Evolutionary conservation across 805 yeast genomes (phyloP).

Genomic region (Nakazawaea ishiwadae): DNA sequence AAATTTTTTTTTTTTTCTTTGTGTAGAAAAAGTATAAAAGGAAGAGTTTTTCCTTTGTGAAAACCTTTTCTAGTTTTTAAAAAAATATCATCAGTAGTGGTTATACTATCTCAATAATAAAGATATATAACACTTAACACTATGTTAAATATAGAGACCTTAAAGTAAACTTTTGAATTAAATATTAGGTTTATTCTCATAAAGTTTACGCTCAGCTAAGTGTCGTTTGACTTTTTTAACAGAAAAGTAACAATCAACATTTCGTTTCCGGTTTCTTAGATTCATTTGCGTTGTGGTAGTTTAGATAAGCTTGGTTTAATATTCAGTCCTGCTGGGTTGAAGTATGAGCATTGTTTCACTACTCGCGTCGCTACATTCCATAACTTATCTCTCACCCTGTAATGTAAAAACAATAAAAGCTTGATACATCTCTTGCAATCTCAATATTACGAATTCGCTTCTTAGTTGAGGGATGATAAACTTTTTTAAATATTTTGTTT

Average conservation of each 20-base stretch:
- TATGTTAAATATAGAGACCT: slow-evolving; percentile 38
- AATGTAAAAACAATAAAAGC: no score
- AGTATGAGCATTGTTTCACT: slow-evolving; percentile 33
- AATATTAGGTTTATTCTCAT: slow-evolving; percentile 38
- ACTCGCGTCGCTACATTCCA: slow-evolving; percentile 48
- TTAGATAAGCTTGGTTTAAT: slow-evolving; percentile 23
- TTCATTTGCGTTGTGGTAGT: slow-evolving; percentile 32
- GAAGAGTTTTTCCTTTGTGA: slow-evolving; percentile 21
- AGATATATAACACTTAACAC: slow-evolving; percentile 52
- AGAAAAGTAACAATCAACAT: slow-evolving; percentile 65
- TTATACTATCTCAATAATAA: slow-evolving; percentile 60
- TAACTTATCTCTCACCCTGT: slow-evolving; percentile 6
- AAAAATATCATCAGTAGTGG: slow-evolving; percentile 69
- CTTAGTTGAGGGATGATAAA: no score
- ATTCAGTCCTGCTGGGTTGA: slow-evolving; percentile 23
- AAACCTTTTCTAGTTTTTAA: slow-evolving; percentile 25
- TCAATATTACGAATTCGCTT: no score
- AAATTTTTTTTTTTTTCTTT: no score
- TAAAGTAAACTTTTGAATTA: slow-evolving; percentile 32
- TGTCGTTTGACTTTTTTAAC: slow-evolving; percentile 68
- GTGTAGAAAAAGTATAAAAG: slow-evolving; percentile 23
- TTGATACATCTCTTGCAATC: no score
- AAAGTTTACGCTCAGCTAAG: slow-evolving; percentile 56
- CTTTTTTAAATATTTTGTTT: no score
- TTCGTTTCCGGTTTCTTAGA: slow-evolving; percentile 80